Evolutionary conservation across 2,329 filamentous ascomycete genomes (phyloP), one percentile per base, ranked within the genome.

Genomic region (Beauveria medogensis): DNA sequence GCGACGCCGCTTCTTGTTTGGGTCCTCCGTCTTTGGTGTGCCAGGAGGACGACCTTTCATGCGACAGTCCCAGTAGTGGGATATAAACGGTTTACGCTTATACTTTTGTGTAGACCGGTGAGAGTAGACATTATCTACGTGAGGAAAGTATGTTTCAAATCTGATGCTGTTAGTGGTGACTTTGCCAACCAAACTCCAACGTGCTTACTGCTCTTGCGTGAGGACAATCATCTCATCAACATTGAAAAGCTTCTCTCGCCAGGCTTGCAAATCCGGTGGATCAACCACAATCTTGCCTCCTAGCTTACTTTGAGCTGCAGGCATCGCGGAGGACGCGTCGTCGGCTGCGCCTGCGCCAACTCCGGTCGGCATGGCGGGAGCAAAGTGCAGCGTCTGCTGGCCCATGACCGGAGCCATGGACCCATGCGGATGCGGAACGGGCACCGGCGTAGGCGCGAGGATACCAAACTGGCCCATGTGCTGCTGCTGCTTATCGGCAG

Each of bases 1-100:
- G 73, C 91, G 92, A 43, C 90, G 82, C 73, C 91, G 92, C 79
- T 91, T 92, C 77, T 91, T 92, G 70, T 85, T 86, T 0, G 90
- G 89, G 67, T 92, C 89, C 52, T 89, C 84, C 1, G 88, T 90
- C 71, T 92, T 92, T 62, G 88, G 87, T 4, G 89, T 92, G 34
- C 90, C 90, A 0, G 89, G 86, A 0, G 89, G 89, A 0, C 90
- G 82, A 26, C 90, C 90, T 74, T 92, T 92, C 69, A 92, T 81
- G 40, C 90, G 83, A 69, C 90, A 93, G 74, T 92, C 90, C 86
- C 88, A 92, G 73, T 92, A 93, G 73, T 92, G 89, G 1, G 88
- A 91, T 59, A 91, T 80, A 66, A 92, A 90, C n/a, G 88, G 86
- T 67, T 90, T 91, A 68, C 87, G 86, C 75, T 92, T 92, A 73